A percentile compares a stretch with the other conserved stretches of the same genome.
phyloP scores from a whole-genome alignment of 225 moss, liverwort and hornwort genomes.

The Pseudisothecium myosuroides region DNA sequence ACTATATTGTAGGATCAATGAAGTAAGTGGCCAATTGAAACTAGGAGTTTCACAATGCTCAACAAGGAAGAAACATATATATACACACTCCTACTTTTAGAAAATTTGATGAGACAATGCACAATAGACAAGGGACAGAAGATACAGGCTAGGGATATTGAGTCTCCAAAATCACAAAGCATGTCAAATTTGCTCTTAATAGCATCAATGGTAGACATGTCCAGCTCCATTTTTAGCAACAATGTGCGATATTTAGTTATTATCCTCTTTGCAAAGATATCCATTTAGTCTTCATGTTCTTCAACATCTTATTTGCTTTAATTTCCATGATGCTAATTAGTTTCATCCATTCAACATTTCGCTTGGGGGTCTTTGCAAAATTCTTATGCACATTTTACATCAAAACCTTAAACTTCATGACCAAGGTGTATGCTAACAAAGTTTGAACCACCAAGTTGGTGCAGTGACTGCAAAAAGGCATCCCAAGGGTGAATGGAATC shows the following conservation, averaged over 20 bases:
- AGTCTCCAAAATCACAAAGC: no score
- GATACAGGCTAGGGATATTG: background rate
- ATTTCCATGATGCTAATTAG: background rate
- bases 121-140: background rate
- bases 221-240: no score
- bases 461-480: background rate
- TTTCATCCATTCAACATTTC: background rate
- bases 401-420: background rate
- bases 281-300: no score
- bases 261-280: background rate
- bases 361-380: background rate
- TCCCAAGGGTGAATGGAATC: no score
- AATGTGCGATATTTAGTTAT: background rate
- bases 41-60: background rate
- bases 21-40: background rate
- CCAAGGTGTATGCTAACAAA: background rate
- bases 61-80: background rate
- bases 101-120: background rate
- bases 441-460: background rate
- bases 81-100: no score
- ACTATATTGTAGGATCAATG: background rate
- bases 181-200: no score
- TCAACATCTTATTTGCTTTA: no score
- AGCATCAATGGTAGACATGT: background rate
- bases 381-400: background rate